Conservation (phyloP, 2,329 filamentous ascomycete genomes). For the Aspergillus oerlinghausenensis region DNA sequence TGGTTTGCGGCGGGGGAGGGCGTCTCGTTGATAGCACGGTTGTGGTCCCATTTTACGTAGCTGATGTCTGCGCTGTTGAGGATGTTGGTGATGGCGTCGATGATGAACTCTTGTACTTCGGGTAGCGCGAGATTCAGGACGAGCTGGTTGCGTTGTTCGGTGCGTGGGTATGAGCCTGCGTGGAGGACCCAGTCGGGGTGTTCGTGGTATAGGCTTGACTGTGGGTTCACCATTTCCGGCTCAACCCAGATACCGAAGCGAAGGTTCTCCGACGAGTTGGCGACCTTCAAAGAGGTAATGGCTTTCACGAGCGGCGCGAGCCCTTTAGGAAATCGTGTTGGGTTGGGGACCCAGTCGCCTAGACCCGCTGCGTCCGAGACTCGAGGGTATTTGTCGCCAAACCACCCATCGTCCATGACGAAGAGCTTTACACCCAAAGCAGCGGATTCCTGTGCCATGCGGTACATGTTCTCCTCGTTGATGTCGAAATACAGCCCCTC, state of each 20-base stretch:
- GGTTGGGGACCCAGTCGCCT: constrained; percentile 61
- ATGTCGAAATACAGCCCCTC: constrained; percentile 58
- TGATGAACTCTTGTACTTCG: constrained; percentile 61
- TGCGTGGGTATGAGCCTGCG: constrained; percentile 53
- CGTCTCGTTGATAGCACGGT: constrained; percentile 59
- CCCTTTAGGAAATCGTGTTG: constrained; percentile 55
- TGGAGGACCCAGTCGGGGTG: constrained; percentile 63
- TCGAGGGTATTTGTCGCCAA: constrained; percentile 59
- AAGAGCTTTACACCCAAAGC: constrained; percentile 59
- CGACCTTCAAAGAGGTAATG: constrained; percentile 48
- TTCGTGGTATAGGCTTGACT: constrained; percentile 56
- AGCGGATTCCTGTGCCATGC: constrained; percentile 53
- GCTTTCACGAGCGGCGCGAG: constrained; percentile 49
- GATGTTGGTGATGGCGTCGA: constrained; percentile 51
- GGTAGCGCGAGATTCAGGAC: constrained; percentile 58
- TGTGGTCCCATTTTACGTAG: constrained; percentile 68
- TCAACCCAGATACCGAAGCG: constrained; percentile 65
- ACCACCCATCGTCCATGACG: constrained; percentile 65
- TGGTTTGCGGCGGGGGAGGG: constrained; percentile 52
- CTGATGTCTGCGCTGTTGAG: constrained; percentile 51
- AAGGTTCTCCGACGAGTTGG: constrained; percentile 46
- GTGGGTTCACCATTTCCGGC: constrained; percentile 63
- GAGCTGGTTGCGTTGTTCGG: constrained; percentile 54
- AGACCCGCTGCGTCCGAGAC: constrained; percentile 54
- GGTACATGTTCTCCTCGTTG: constrained; percentile 53